A percentile compares a stretch with the other conserved stretches of the same genome.
phyloP scores from a whole-genome alignment of 2,329 filamentous ascomycete species.

The Ascocoryne sarcoides region DNA sequence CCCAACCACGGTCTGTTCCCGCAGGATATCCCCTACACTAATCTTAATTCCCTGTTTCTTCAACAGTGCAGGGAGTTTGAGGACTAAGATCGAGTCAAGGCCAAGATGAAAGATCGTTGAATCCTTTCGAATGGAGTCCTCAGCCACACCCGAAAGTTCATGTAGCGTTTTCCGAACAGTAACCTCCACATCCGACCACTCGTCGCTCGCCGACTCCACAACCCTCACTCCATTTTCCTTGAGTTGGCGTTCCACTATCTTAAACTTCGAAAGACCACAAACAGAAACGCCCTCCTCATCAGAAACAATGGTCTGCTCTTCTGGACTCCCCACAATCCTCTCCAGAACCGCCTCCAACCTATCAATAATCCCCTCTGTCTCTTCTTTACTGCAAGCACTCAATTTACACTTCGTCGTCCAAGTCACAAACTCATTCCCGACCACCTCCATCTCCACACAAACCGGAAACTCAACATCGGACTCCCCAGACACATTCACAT shows the following conservation, averaged over 20 bases:
- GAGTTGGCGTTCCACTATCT: background rate
- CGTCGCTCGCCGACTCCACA: background rate
- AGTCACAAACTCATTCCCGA: slow-evolving; percentile 39
- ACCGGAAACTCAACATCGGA: slow-evolving; percentile 74
- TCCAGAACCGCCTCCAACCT: slow-evolving; percentile 51
- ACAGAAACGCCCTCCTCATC: slow-evolving; percentile 46
- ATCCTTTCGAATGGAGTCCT: slow-evolving; percentile 46
- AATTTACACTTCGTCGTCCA: slow-evolving; percentile 69
- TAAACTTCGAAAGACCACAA: slow-evolving; percentile 50
- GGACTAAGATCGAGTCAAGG: slow-evolving; percentile 84
- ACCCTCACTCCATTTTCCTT: background rate
- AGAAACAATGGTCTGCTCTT: slow-evolving; percentile 47
- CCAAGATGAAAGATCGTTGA: slow-evolving; percentile 75
- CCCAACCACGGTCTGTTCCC: slow-evolving; percentile 51
- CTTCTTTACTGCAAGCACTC: slow-evolving; percentile 38
- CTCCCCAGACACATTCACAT: slow-evolving; percentile 33
- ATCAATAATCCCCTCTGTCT: slow-evolving; percentile 43
- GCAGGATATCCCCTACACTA: slow-evolving; percentile 63
- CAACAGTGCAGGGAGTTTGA: slow-evolving; percentile 69
- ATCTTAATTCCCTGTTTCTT: slow-evolving; percentile 54
- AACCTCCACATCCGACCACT: slow-evolving; percentile 30
- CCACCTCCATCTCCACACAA: slow-evolving; percentile 70
- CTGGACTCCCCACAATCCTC: slow-evolving; percentile 42
- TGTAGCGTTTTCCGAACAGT: slow-evolving; percentile 41
- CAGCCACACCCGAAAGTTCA: slow-evolving; percentile 51